Evolutionary conservation across 176 grass and related monocot species (phyloP).

Genomic region (Pontederia crassipes): DNA sequence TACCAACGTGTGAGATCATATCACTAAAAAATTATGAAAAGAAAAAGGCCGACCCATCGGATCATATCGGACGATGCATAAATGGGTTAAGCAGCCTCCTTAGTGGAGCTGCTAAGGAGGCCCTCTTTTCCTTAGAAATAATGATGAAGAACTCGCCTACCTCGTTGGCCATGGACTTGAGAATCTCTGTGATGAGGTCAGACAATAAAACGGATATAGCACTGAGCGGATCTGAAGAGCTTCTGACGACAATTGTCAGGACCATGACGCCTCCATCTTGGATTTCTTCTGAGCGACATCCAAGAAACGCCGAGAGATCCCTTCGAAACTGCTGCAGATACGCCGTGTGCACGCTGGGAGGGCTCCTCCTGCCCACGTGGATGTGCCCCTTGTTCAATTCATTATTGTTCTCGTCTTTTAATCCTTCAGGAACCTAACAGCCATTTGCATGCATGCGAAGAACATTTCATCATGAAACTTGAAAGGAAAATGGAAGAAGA

Average conservation of each 20-base stretch:
- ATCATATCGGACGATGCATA: too few species aligned
- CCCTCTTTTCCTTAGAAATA: too few species aligned
- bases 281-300: too few species aligned
- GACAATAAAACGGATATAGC: neutral
- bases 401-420: neutral
- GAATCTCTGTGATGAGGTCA: conserved; percentile 5
- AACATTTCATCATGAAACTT: neutral
- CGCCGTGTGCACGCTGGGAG: neutral
- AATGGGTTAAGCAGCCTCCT: too few species aligned
- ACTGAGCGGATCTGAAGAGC: neutral
- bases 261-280: conserved; percentile 23
- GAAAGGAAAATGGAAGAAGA: neutral
- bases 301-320: too few species aligned
- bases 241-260: conserved; percentile 30
- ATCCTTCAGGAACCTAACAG: conserved; percentile 17
- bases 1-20: too few species aligned
- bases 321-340: neutral
- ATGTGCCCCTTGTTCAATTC: conserved; percentile 13
- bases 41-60: too few species aligned
- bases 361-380: conserved; percentile 19
- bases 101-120: too few species aligned
- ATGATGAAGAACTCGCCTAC: too few species aligned
- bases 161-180: neutral
- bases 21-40: too few species aligned
- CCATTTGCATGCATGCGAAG: neutral